Percentiles rank a stretch among this genome's conserved stretches.
These are phyloP conservation scores for Dimocarpus longan DNA, from an alignment of 345 rosid species.

Conservation along the genomic window DNA sequence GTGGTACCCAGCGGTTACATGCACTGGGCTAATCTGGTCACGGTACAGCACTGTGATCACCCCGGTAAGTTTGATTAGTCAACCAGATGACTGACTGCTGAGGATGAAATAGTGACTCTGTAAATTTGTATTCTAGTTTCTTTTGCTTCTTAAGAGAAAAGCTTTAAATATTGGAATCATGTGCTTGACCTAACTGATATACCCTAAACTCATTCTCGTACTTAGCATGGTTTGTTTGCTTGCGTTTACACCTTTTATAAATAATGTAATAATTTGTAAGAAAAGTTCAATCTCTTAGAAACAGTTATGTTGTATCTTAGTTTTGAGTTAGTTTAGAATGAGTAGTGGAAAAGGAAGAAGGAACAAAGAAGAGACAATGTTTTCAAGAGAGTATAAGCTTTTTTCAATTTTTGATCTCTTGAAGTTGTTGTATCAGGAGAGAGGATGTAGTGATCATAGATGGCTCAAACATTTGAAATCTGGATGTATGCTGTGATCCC, in stretches of 20 bases:
- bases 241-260: background rate
- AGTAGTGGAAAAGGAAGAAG: background rate
- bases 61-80: slow-evolving; percentile 57
- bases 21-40: slow-evolving; percentile 75
- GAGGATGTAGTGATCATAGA: background rate
- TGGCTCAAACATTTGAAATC: background rate
- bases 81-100: background rate
- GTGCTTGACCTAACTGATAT: background rate
- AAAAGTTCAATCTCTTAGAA: background rate
- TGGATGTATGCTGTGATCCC: background rate
- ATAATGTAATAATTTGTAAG: background rate
- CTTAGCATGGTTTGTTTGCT: background rate
- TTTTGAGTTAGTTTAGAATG: background rate
- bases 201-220: background rate
- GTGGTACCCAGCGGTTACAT: slow-evolving; percentile 64
- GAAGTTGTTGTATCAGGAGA: background rate
- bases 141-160: background rate
- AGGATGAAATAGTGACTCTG: slow-evolving; percentile 8
- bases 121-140: background rate
- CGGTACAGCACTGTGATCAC: slow-evolving; percentile 87
- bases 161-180: background rate
- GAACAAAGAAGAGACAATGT: background rate
- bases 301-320: background rate
- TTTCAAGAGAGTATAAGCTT: background rate
- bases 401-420: background rate